Evolutionary conservation across 2,329 filamentous ascomycete species (phyloP).

Genomic region (Aspergillus sp.): DNA sequence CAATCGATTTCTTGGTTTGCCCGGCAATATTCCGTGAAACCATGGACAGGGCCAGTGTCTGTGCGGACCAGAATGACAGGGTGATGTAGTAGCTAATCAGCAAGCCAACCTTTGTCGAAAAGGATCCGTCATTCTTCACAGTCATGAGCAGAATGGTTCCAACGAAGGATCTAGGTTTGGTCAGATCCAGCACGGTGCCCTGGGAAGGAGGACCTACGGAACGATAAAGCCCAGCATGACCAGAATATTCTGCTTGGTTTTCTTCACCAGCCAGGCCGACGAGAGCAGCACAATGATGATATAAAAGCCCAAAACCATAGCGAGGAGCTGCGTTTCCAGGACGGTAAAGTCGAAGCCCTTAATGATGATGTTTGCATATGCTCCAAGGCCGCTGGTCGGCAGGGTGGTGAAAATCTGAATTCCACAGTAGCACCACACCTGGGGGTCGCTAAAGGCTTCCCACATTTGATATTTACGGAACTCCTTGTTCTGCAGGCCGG

Average conservation of each 20-base stretch:
- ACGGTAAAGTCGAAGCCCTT: constrained; percentile 55
- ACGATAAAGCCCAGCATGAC: constrained; percentile 58
- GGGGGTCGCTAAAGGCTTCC: constrained; percentile 55
- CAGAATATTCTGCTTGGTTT: constrained; percentile 57
- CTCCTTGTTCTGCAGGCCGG: constrained; percentile 49
- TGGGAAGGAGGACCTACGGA: constrained; percentile 42
- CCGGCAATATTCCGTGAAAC: constrained; percentile 61
- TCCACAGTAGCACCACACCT: constrained; percentile 55
- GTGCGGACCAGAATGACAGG: constrained; percentile 67
- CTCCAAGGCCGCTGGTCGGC: constrained; percentile 62
- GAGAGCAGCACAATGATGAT: constrained; percentile 61
- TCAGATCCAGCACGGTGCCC: constrained; percentile 1
- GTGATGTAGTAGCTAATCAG: constrained; percentile 68
- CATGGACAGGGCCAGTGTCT: constrained; percentile 58
- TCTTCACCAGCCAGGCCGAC: constrained; percentile 60
- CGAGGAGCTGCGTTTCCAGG: constrained; percentile 61
- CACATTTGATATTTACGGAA: constrained; percentile 47
- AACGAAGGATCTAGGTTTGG: constrained; percentile 48
- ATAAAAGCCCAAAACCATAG: constrained; percentile 63
- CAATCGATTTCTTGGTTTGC: constrained; percentile 63
- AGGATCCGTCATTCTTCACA: constrained; percentile 46
- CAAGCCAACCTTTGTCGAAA: constrained; percentile 54
- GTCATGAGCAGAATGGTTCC: constrained; percentile 66
- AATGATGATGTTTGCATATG: constrained; percentile 68
- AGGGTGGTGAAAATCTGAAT: constrained; percentile 64